Conservation (phyloP, 352 stramenopile genomes). For the Globisporangium spiculum region DNA sequence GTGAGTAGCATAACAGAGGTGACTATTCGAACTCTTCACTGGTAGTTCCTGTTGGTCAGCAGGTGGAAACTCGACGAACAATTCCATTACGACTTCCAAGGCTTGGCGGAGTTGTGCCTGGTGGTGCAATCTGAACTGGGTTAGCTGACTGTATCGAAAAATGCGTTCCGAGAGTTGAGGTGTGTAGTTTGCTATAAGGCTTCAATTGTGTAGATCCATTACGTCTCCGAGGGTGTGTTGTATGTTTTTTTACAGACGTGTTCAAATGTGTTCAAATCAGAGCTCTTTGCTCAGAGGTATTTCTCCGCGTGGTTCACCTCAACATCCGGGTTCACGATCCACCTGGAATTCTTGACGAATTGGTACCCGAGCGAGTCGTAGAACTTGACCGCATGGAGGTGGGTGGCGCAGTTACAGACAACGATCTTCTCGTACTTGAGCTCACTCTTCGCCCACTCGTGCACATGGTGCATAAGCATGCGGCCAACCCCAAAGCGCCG, state of each 20-base stretch:
- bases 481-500: slow-evolving; percentile 20
- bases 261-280: background rate
- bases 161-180: too few species aligned
- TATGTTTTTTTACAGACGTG: background rate
- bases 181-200: too few species aligned
- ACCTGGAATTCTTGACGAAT: background rate
- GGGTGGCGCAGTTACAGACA: slow-evolving; percentile 9
- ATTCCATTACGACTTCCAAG: too few species aligned
- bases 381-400: slow-evolving; percentile 16
- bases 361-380: slow-evolving; percentile 22
- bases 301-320: slow-evolving; percentile 6
- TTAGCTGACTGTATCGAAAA: too few species aligned
- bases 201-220: too few species aligned
- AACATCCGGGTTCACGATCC: background rate
- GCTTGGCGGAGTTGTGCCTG: too few species aligned
- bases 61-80: too few species aligned
- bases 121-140: too few species aligned
- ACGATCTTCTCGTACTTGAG: slow-evolving; percentile 9
- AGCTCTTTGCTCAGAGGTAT: background rate
- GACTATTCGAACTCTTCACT: too few species aligned
- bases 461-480: slow-evolving; percentile 17
- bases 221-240: background rate
- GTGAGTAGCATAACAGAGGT: too few species aligned
- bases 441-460: slow-evolving; percentile 15
- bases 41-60: too few species aligned